Evolutionary conservation across 306 rosid species (phyloP).

Genomic region (Neltuma alba): DNA sequence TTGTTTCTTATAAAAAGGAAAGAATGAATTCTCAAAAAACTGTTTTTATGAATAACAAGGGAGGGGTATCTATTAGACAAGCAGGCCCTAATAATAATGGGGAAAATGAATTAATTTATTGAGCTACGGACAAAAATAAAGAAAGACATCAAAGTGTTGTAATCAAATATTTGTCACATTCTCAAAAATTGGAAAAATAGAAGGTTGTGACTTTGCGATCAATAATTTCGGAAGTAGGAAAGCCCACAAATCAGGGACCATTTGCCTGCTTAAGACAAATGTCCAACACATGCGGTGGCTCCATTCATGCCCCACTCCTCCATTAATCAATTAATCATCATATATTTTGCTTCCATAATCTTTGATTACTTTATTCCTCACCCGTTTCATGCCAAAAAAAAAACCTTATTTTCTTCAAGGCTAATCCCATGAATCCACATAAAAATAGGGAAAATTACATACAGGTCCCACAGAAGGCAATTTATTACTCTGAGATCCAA

Average conservation of each 20-base stretch:
- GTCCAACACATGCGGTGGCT: conserved; percentile 17
- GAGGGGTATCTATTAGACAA: not conserved
- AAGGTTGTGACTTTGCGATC: not conserved
- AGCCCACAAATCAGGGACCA: conserved; percentile 28
- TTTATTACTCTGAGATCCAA: no score
- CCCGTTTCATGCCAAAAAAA: no score
- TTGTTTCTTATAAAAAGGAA: not conserved
- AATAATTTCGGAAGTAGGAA: conserved; percentile 1
- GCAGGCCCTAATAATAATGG: not conserved
- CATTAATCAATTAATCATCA: not conserved
- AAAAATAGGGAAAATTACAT: no score
- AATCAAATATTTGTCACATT: conserved; percentile 18
- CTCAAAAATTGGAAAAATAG: conserved; percentile 7
- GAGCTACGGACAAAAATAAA: conserved; percentile 32
- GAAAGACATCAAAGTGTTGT: conserved; percentile 30
- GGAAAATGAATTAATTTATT: conserved; percentile 22
- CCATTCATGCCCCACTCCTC: conserved; percentile 19
- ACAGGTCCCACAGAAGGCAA: no score
- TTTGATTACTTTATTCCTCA: no score
- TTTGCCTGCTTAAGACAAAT: conserved; percentile 10
- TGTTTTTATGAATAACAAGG: no score
- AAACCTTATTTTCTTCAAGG: no score
- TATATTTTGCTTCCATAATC: not conserved
- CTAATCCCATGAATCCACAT: no score
- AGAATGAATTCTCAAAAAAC: not conserved